These are phyloP conservation scores for Verticillium klebahnii DNA, from an alignment of 2,329 filamentous ascomycete species.

Conservation along the genomic window DNA sequence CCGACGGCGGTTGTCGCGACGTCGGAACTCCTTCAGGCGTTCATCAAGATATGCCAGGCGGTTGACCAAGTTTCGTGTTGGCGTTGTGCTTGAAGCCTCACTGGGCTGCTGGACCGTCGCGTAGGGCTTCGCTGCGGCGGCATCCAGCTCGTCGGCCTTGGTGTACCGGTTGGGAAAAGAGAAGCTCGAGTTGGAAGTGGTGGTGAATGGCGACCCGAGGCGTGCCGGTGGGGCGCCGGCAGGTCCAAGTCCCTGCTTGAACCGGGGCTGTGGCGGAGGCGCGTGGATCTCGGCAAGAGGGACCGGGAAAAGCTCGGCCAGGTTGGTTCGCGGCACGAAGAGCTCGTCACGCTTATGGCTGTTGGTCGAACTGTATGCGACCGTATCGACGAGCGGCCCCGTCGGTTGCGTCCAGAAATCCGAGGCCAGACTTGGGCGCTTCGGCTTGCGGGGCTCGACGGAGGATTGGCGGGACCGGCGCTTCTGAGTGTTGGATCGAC, in stretches of 20 bases:
- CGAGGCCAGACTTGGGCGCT: constrained; percentile 49
- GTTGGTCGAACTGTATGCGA: constrained; percentile 28
- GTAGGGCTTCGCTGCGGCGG: constrained; percentile 45
- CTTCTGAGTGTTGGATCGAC: constrained; percentile 51
- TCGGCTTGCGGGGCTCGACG: constrained; percentile 41
- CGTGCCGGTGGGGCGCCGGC: constrained; percentile 37
- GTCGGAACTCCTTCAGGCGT: constrained; percentile 50
- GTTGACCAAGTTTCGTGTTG: constrained; percentile 40
- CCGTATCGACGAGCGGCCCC: constrained; percentile 14
- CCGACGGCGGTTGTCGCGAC: constrained; percentile 35
- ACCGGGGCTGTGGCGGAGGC: neutral
- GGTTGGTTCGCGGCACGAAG: constrained; percentile 35
- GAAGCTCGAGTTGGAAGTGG: constrained; percentile 39
- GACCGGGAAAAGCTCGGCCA: constrained; percentile 32
- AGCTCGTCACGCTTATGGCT: constrained; percentile 28
- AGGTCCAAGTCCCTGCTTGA: constrained; percentile 10
- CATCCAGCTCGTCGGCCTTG: constrained; percentile 39
- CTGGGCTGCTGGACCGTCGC: constrained; percentile 50
- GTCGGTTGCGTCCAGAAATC: constrained; percentile 49
- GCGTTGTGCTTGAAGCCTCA: constrained; percentile 26
- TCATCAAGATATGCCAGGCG: constrained; percentile 56
- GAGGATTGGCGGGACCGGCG: constrained; percentile 43
- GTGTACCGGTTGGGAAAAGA: constrained; percentile 57
- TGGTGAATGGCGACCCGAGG: constrained; percentile 56
- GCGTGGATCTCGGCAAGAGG: neutral